These are phyloP conservation scores for Ophiostoma ulmi DNA, from an alignment of 2,329 filamentous ascomycete genomes.

Conservation along the genomic window DNA sequence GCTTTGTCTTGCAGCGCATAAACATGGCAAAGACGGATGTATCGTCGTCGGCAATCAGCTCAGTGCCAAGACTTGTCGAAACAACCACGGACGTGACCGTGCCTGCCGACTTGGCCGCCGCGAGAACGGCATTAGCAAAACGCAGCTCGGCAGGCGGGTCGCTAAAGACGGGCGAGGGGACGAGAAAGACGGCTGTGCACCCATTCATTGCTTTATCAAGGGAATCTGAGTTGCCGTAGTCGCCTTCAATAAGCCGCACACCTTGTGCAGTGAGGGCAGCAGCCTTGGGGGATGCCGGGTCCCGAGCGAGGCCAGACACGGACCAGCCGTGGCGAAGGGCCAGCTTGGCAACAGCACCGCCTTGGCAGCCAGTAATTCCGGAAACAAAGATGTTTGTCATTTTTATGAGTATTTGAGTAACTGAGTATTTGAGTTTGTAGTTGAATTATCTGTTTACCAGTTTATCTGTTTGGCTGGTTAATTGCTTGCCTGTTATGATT, in stretches of 20 bases:
- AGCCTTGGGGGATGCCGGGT: not conserved
- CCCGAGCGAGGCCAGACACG: not conserved
- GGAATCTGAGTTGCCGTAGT: not conserved
- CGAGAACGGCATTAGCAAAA: not conserved
- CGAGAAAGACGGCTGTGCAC: not conserved
- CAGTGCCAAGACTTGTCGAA: not conserved
- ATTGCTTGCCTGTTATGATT: not conserved
- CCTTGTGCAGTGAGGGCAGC: not conserved
- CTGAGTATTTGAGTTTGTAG: not conserved
- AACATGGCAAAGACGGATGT: not conserved
- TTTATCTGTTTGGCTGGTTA: not conserved
- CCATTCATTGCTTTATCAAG: not conserved
- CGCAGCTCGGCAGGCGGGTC: not conserved
- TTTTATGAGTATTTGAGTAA: not conserved
- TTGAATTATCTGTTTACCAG: too few relatives aligned
- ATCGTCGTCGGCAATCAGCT: not conserved
- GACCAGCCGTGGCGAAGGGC: conserved; percentile 28
- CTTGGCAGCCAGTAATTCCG: conserved; percentile 27
- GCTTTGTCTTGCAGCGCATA: not conserved
- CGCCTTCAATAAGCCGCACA: not conserved
- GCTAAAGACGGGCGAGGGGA: not conserved
- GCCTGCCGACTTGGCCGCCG: not conserved
- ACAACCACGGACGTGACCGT: not conserved
- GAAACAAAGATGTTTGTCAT: conserved; percentile 17
- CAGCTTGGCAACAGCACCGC: conserved; percentile 35